Evolutionary conservation across 139 green algal genomes (phyloP), one percentile per base, ranked within the genome.

Genomic region (Closterium sp.): DNA sequence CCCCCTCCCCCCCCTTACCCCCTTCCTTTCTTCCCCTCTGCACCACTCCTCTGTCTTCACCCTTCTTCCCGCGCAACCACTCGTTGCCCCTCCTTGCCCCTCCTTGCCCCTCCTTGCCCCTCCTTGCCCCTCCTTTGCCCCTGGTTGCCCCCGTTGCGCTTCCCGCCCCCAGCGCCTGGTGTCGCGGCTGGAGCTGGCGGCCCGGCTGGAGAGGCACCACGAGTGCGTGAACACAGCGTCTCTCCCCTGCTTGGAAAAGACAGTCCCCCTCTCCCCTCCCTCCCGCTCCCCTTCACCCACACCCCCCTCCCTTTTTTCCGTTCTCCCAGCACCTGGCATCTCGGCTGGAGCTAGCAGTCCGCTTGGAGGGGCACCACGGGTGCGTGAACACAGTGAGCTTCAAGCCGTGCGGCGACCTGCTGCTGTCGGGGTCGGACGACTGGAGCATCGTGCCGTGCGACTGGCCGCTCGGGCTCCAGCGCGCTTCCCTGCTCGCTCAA

Each of bases 301-400:
- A 16, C 25, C 30, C 19, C 84, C 84, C 32, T 55, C 84, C 84
- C 10, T 87, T 10, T 87, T 19, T 16, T 7, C 35, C 86, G 23
- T 88, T 33, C 36, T 34, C 32, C 32, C 87, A 91, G 87, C 30
- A 33, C 33, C 69, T 91, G 19, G 87, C 88, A 1, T 31, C 28
- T 1, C 31, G 87, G 25, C 87, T 91, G 64, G 69, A 91, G 69
- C 87, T 91, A 8, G 64, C 64, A 7, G 2, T 8, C 21, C 23
- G 28, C 2, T 28, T 91, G 83, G 88, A 86, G 81, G 88, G 88
- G 31, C 86, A 89, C 10, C 33, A 89, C 38, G 95, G 95, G 8
- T 97, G 95, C 86, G 95, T 97, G 3, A 97, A 96, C 90, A 96
- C 95, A 0, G 94, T 96, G 3, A 84, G 43, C 3, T 97, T 96